phyloP scores from a whole-genome alignment of 768 basidiomycete species.

The Lyophyllum decastes region DNA sequence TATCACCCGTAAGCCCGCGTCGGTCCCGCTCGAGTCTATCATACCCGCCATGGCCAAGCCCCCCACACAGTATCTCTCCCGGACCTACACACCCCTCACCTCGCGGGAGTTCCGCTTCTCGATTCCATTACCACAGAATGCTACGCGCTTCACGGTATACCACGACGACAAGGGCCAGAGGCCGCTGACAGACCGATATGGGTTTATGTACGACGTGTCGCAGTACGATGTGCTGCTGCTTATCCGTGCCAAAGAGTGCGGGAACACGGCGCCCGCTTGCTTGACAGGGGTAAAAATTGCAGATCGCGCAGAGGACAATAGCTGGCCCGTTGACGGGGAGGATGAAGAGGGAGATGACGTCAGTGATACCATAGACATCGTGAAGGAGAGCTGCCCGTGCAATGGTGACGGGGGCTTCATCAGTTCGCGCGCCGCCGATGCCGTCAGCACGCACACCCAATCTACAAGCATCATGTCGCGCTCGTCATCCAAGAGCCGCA shows the following conservation, averaged over 20 bases:
- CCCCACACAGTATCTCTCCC: constrained; percentile 81
- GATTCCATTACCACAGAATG: constrained; percentile 58
- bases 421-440: not conserved
- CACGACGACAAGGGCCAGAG: constrained; percentile 53
- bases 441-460: constrained; percentile 16
- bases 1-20: constrained; percentile 32
- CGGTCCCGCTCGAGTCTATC: constrained; percentile 79
- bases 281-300: constrained; percentile 87
- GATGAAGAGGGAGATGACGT: constrained; percentile 32
- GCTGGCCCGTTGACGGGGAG: constrained; percentile 65
- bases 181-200: constrained; percentile 82
- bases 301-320: constrained; percentile 77
- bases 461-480: constrained; percentile 44
- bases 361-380: constrained; percentile 42
- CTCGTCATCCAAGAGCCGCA: constrained; percentile 51
- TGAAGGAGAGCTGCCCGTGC: constrained; percentile 47
- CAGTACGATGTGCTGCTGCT: constrained; percentile 81
- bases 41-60: constrained; percentile 80
- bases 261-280: constrained; percentile 79
- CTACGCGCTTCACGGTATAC: constrained; percentile 53
- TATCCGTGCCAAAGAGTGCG: constrained; percentile 68
- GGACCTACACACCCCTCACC: constrained; percentile 72
- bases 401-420: constrained; percentile 32
- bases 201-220: constrained; percentile 87
- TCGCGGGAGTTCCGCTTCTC: constrained; percentile 75